Evolutionary conservation across 2,329 filamentous ascomycete genomes (phyloP).

Genomic region (Fusarium nygamai): DNA sequence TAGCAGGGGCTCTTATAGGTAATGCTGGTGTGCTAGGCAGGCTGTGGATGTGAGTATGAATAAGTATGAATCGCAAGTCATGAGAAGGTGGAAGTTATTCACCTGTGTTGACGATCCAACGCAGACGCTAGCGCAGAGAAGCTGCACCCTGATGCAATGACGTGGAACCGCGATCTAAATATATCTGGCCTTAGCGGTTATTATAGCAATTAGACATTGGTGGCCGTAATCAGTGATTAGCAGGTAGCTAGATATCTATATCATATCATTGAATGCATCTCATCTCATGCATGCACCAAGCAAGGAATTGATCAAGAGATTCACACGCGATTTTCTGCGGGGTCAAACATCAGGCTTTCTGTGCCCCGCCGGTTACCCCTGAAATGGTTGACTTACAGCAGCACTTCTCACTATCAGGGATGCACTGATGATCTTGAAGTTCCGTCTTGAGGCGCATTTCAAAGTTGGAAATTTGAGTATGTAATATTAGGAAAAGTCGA

Average conservation of each 20-base stretch:
- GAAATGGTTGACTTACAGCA: slow-evolving; percentile 11
- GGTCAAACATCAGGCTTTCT: slow-evolving; percentile 1
- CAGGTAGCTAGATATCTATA: background rate
- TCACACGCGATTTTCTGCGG: slow-evolving; percentile 24
- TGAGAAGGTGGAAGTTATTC: slow-evolving; percentile 17
- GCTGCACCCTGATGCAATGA: slow-evolving; percentile 8
- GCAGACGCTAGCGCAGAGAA: slow-evolving; percentile 10
- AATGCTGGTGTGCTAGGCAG: background rate
- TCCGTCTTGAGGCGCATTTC: background rate
- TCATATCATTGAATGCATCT: background rate
- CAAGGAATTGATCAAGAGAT: slow-evolving; percentile 7
- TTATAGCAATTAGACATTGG: background rate
- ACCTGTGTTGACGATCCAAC: background rate
- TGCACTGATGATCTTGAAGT: background rate
- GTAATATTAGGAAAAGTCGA: background rate
- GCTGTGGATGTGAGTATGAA: slow-evolving; percentile 3
- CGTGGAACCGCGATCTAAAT: background rate
- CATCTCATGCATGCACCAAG: slow-evolving; percentile 5
- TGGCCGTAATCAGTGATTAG: background rate
- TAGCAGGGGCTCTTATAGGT: background rate
- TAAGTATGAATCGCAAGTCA: slow-evolving; percentile 11
- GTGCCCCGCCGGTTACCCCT: slow-evolving; percentile 15
- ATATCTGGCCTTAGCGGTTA: background rate
- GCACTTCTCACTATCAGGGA: background rate
- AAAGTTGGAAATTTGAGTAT: background rate